Conservation (phyloP, 208 protist species). For the Leishmania guyanensis region DNA sequence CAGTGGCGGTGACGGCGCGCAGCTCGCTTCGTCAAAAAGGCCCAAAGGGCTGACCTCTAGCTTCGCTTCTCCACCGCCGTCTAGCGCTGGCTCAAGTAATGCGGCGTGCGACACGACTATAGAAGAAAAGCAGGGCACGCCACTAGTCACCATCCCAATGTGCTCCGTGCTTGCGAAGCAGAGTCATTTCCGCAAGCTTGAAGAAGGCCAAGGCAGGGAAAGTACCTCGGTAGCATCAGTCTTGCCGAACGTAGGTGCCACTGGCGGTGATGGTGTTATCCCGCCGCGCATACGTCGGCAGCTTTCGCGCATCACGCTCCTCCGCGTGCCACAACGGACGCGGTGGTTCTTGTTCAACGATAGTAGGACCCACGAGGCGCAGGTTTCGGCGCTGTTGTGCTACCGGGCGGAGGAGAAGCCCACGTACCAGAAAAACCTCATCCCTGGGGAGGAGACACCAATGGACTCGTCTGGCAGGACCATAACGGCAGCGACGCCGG, state of each 20-base stretch:
- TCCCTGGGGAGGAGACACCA: not conserved
- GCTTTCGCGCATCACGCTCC: conserved; percentile 22
- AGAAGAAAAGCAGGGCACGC: not conserved
- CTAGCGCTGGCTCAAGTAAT: not conserved
- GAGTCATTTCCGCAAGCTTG: conserved; percentile 27
- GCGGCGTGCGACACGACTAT: not conserved
- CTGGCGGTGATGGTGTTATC: not conserved
- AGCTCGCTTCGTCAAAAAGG: not conserved
- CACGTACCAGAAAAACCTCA: not conserved
- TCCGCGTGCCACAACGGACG: conserved; percentile 34
- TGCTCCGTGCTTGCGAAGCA: conserved; percentile 37
- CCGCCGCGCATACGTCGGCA: conserved; percentile 25
- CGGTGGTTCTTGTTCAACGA: conserved; percentile 70
- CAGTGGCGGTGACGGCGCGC: not conserved
- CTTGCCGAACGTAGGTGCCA: not conserved
- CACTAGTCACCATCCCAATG: not conserved
- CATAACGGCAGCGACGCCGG: not conserved
- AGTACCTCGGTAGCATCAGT: not conserved
- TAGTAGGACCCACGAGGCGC: conserved; percentile 49
- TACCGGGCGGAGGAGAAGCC: conserved; percentile 2
- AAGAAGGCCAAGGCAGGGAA: not conserved
- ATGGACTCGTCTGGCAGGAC: conserved; percentile 7
- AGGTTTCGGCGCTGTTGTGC: conserved; percentile 43
- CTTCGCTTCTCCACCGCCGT: not conserved
- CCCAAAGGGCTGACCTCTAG: not conserved